phyloP scores from a whole-genome alignment of 108 stramenopile species.

The Bacterosira constricta region DNA sequence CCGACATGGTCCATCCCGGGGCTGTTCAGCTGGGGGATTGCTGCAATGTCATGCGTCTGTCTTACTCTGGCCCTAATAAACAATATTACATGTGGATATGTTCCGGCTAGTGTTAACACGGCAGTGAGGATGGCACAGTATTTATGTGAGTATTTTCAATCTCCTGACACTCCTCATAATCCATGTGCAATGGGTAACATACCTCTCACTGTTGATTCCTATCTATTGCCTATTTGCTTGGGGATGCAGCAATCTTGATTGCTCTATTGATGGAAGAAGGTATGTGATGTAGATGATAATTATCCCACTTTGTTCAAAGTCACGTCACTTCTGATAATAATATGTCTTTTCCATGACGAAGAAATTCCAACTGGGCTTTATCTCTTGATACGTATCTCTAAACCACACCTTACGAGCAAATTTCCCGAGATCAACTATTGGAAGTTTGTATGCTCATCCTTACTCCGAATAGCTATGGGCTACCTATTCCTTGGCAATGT shows the following conservation, averaged over 20 bases:
- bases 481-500: neutral
- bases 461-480: neutral
- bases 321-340: no score
- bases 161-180: no score
- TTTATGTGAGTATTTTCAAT: no score
- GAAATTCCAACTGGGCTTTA: neutral
- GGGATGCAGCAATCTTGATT: no score
- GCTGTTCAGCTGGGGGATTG: neutral
- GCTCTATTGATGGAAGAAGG: no score
- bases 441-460: neutral
- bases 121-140: neutral
- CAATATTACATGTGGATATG: neutral
- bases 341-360: no score
- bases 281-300: no score
- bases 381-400: neutral
- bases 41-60: neutral
- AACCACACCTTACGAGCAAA: neutral
- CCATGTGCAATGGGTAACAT: no score
- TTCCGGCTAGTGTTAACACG: neutral
- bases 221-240: no score
- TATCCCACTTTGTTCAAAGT: no score
- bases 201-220: no score
- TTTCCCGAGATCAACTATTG: neutral
- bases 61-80: neutral
- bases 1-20: neutral